phyloP scores from a whole-genome alignment of 164 flowering plant genomes.

The Berberis vulgaris region DNA sequence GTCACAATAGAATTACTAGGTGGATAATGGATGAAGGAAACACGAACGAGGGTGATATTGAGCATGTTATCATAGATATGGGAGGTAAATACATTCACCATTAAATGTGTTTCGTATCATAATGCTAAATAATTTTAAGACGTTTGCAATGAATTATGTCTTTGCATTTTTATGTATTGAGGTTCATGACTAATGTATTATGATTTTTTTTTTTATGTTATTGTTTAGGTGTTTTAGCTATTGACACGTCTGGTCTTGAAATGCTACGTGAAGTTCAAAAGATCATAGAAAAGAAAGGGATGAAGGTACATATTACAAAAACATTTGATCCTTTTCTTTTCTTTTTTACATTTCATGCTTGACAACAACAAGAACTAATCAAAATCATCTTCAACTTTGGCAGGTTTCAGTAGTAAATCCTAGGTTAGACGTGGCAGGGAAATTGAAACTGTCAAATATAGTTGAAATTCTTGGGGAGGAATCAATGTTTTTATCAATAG shows the following conservation, averaged over 20 bases:
- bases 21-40: slow-evolving; percentile 54
- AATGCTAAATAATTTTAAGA: neutral
- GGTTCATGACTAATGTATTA: neutral
- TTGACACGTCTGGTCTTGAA: slow-evolving; percentile 67
- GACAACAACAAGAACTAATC: neutral
- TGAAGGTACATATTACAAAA: slow-evolving; percentile 31
- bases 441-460: slow-evolving; percentile 39
- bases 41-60: slow-evolving; percentile 30
- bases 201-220: no score
- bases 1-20: slow-evolving; percentile 45
- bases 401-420: slow-evolving; percentile 61
- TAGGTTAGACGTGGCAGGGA: slow-evolving; percentile 53
- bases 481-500: slow-evolving; percentile 39
- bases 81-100: slow-evolving; percentile 34
- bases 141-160: neutral
- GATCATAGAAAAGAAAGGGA: slow-evolving; percentile 25
- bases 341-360: neutral
- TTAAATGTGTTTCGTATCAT: neutral
- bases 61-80: slow-evolving; percentile 52
- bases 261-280: slow-evolving; percentile 37
- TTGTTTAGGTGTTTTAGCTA: slow-evolving; percentile 48
- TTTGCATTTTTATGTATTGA: neutral
- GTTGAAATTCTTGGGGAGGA: slow-evolving; percentile 53
- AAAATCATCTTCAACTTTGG: neutral
- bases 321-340: neutral